Evolutionary conservation across 2,329 filamentous ascomycete species (phyloP).

Genomic region (Exophiala xenobiotica): DNA sequence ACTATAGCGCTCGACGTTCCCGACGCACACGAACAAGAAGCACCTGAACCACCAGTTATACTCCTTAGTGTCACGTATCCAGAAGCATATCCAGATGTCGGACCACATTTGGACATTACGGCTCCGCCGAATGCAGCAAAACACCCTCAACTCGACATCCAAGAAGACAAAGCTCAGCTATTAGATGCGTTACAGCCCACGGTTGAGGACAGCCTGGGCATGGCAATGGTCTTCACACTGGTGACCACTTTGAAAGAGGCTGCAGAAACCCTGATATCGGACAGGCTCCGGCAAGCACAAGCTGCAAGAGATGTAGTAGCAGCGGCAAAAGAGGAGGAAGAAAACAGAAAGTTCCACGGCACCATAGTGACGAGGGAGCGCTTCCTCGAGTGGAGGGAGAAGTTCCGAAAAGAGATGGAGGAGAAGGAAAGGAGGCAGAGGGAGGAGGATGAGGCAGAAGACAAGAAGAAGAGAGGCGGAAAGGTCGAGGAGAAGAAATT

Average conservation of each 20-base stretch:
- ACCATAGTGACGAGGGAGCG: constrained; percentile 82
- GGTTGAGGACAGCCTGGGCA: constrained; percentile 89
- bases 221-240: constrained; percentile 95
- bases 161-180: constrained; percentile 73
- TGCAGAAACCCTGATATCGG: constrained; percentile 79
- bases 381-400: constrained; percentile 78
- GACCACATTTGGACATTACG: constrained; percentile 77
- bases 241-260: constrained; percentile 83
- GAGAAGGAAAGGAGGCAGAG: constrained; percentile 67
- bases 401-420: constrained; percentile 76
- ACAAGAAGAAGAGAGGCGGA: constrained; percentile 73
- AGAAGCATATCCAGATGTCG: constrained; percentile 83
- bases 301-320: constrained; percentile 53
- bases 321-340: constrained; percentile 72
- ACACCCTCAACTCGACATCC: constrained; percentile 73
- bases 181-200: constrained; percentile 69
- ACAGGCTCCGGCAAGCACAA: constrained; percentile 66
- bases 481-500: constrained; percentile 66
- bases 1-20: constrained; percentile 78
- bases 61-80: constrained; percentile 85
- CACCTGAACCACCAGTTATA: constrained; percentile 65
- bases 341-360: constrained; percentile 96
- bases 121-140: constrained; percentile 67
- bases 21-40: constrained; percentile 59
- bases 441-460: constrained; percentile 74